Conservation (phyloP, 306 rosid genomes). For the Trichosanthes truncata region DNA sequence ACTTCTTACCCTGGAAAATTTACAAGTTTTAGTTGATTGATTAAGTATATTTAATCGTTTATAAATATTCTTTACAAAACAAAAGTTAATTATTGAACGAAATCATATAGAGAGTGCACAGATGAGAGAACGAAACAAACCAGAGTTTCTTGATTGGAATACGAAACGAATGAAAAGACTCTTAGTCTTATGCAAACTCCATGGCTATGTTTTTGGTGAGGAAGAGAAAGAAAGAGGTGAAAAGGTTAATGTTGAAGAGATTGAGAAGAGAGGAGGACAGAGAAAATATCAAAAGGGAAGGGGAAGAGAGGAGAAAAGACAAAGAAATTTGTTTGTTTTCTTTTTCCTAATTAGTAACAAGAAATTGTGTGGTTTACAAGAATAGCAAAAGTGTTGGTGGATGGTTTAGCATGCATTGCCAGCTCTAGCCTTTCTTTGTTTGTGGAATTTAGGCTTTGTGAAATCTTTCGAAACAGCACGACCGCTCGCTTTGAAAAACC, state of each 20-base stretch:
- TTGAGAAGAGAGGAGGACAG: neutral
- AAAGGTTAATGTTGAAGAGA: neutral
- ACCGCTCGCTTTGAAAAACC: neutral
- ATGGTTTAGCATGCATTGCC: constrained; percentile 2
- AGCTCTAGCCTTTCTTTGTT: neutral
- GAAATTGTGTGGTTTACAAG: constrained; percentile 4
- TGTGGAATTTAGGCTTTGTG: neutral
- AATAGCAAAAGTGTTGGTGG: constrained; percentile 8
- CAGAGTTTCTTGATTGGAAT: neutral
- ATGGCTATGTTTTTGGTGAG: neutral
- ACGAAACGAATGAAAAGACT: neutral
- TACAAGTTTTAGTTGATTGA: neutral
- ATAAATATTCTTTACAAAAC: neutral
- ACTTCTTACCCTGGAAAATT: neutral
- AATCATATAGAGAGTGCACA: neutral
- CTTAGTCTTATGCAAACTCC: neutral
- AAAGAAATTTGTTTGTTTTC: neutral
- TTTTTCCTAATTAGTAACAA: neutral
- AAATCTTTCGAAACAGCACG: neutral
- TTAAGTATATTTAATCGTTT: neutral
- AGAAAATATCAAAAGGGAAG: neutral
- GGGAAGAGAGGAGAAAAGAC: constrained; percentile 2
- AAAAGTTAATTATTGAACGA: neutral
- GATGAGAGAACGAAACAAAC: neutral
- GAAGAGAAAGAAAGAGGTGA: neutral